A percentile compares a stretch with the other conserved stretches of the same genome.
phyloP scores from a whole-genome alignment of 768 basidiomycete species.

The Suillus occidentalis region DNA sequence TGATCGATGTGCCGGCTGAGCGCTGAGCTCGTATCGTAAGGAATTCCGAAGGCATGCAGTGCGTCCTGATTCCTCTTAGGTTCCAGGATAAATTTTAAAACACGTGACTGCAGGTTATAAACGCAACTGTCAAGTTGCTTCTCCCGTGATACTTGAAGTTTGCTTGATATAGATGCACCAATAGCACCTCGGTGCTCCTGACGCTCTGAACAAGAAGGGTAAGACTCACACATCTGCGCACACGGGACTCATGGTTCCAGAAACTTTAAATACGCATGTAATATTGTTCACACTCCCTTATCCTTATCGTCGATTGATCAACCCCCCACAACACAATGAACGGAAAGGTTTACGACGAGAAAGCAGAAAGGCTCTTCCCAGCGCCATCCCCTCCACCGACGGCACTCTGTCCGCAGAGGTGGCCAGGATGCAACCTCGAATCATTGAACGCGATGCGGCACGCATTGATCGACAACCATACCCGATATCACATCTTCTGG shows the following conservation, averaged over 20 bases:
- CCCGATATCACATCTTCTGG: slow-evolving; percentile 49
- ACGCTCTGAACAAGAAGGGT: background rate
- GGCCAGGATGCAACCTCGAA: slow-evolving; percentile 25
- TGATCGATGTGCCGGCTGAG: background rate
- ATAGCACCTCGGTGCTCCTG: background rate
- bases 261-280: background rate
- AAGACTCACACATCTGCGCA: background rate
- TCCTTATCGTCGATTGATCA: background rate
- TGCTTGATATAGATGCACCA: background rate
- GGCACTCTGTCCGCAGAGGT: slow-evolving; percentile 24
- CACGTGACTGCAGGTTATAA: background rate
- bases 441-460: slow-evolving; percentile 23
- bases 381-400: slow-evolving; percentile 27
- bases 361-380: slow-evolving; percentile 25
- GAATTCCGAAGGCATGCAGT: background rate
- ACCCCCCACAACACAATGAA: slow-evolving; percentile 4
- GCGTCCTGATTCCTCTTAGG: background rate
- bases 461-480: slow-evolving; percentile 49
- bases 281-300: background rate
- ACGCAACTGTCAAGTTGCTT: background rate
- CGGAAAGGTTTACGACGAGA: background rate
- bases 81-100: background rate
- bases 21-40: background rate
- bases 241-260: background rate
- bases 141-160: background rate